phyloP scores from a whole-genome alignment of 1,139 yeast species.

The Saccharomyces hybrid region DNA sequence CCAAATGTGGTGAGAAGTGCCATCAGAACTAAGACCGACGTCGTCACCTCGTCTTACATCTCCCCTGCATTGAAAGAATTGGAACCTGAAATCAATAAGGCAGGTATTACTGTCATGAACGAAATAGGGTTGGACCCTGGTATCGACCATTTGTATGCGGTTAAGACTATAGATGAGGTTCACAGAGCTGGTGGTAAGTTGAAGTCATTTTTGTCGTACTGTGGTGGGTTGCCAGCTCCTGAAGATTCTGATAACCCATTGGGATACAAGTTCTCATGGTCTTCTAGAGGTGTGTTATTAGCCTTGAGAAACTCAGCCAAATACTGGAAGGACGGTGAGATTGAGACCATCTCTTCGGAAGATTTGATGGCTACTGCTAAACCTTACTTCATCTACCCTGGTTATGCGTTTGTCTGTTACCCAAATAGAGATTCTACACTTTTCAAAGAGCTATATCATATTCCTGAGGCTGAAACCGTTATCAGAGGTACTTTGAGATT shows the following conservation, averaged over 20 bases:
- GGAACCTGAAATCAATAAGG: conserved; percentile 70
- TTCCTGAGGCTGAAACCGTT: conserved; percentile 96
- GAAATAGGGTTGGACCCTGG: conserved; percentile 97
- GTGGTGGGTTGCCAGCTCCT: conserved; percentile 98
- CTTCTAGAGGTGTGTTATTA: conserved; percentile 92
- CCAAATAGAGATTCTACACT: conserved; percentile 97
- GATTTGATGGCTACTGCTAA: conserved; percentile 92
- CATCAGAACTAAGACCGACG: conserved; percentile 82
- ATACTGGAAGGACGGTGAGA: conserved; percentile 78
- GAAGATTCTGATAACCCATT: conserved; percentile 95
- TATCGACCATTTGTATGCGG: conserved; percentile 95
- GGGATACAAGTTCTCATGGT: conserved; percentile 98
- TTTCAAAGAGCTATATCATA: conserved; percentile 81
- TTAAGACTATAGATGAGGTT: conserved; percentile 95
- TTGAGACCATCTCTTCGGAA: conserved; percentile 74
- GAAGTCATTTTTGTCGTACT: conserved; percentile 86
- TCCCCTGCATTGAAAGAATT: conserved; percentile 82
- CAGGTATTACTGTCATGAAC: conserved; percentile 86
- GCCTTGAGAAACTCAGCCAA: conserved; percentile 92
- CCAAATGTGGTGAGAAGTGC: conserved; percentile 91
- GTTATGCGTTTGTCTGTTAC: conserved; percentile 88
- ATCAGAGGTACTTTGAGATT: conserved; percentile 94
- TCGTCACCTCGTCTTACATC: conserved; percentile 92
- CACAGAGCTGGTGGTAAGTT: conserved; percentile 88
- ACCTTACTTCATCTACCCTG: conserved; percentile 94